Evolutionary conservation across 2,329 filamentous ascomycete genomes (phyloP), one percentile per base, ranked within the genome.

Genomic region (Phaeosphaeria sp.): DNA sequence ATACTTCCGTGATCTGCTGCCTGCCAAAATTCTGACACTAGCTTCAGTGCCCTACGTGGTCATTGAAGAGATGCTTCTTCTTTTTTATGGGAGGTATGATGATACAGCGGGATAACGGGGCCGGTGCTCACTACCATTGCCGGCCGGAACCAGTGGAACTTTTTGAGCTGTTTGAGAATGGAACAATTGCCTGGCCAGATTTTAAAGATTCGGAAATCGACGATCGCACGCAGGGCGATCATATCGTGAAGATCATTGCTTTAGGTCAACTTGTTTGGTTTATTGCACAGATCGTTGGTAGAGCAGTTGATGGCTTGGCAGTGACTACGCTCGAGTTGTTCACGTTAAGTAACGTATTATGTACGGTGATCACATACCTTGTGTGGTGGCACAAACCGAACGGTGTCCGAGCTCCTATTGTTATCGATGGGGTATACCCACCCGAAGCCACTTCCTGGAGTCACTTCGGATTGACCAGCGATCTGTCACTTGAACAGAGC

Each of bases 321-420:
- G 46, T 63, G 15, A 62, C 60, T 0, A 61, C 63, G 6, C 20
- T 69, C 6, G 64, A 67, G 49, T 53, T 66, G 4, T 66, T 65
- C 33, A 65, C 64, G 11, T 49, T 64, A 9, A 51, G 50, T 7
- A 60, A 59, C 17, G 53, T 66, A 2, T 25, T 50, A 15, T 66
- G 60, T 23, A 53, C 63, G 2, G 17, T 61, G 6, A 6, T 52
- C 13, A 60, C 55, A 6, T 66, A 63, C 42, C 6, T 43, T 9
- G 52, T 36, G 13, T 66, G 52, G 56, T 62, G 56, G 58, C 20
- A 55, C 7, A 68, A 68, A 41, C 65, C 63, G 9, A 55, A 58
- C 15, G 62, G 63, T 43, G 47, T 68, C 30, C 7, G 30, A 11
- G 30, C 30, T 15, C 43, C 43, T 9, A 46, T 46, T 11, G 13